Evolutionary conservation across 352 stramenopile genomes (phyloP), one percentile per base, ranked within the genome.

Genomic region (Pythium vanterpoolii): DNA sequence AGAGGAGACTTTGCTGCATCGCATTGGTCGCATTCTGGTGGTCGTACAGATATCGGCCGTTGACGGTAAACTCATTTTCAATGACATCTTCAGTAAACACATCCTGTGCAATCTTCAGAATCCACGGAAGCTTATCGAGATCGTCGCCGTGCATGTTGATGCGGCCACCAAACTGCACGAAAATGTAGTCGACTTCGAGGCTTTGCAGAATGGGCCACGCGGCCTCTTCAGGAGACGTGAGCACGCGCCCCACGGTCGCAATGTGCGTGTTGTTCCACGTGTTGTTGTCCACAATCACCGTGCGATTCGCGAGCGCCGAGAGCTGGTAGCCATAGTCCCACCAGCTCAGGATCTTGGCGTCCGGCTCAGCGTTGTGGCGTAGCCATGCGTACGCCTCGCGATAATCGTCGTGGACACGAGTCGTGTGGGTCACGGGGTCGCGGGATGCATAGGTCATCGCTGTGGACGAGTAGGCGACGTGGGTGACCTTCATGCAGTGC

Each of bases 201-300:
- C 82, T 93, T 24, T 74, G 55, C 27, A 95, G 63, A 47, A 95
- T 93, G 38, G 83, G 79, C 23, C 76, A 59, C 2, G 86, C 86
- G 11, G 83, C 75, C 0, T 87, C 80, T 64, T 95, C 86, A 26
- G 71, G 72, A 8, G 78, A 89, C 3, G 66, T 69, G 34, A 95
- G 69, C 33, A 88, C 87, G 10, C 93, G 83, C 1, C 93, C 95
- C 13, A 98, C 87, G 0, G 93, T 98, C 33, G 95, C 95, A 66
- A 98, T 98, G 70, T 98, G 95, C 33, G 92, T 98, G 68, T 98
- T 97, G 71, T 98, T 98, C 95, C 95, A 98, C 49, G 95, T 98
- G 62, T 98, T 98, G 74, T 98, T 98, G 74, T 98, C 95, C 3
- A 98, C 95, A 40, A 93, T 66, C 24, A 93, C 80, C 0, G 83